Percentiles rank a stretch among this genome's conserved stretches.
Evolutionary conservation across 768 basidiomycete genomes (phyloP).

Genomic region (Lepiota venenata): DNA sequence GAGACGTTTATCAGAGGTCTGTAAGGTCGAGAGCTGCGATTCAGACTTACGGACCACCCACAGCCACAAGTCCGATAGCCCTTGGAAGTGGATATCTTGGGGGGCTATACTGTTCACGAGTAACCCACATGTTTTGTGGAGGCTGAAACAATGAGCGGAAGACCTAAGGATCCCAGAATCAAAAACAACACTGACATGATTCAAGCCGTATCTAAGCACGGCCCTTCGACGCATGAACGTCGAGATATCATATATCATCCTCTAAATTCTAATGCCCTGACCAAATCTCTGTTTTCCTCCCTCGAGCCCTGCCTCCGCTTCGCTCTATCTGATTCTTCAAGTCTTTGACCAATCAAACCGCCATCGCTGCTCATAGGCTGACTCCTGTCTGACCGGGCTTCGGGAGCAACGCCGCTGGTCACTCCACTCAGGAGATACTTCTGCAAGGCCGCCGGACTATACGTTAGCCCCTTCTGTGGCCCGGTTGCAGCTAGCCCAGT

Average conservation of each 20-base stretch:
- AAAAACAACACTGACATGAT: slow-evolving; percentile 42
- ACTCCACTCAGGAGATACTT: slow-evolving; percentile 31
- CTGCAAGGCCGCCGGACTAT: slow-evolving; percentile 47
- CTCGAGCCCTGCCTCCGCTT: slow-evolving; percentile 19
- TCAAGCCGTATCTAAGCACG: slow-evolving; percentile 66
- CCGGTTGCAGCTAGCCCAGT: slow-evolving; percentile 36
- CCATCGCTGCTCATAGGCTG: slow-evolving; percentile 11
- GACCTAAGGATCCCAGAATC: neutral
- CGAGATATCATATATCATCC: slow-evolving; percentile 76
- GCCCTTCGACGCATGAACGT: slow-evolving; percentile 70
- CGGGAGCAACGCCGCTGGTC: slow-evolving; percentile 14
- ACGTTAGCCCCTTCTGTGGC: slow-evolving; percentile 36
- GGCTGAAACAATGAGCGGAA: slow-evolving; percentile 37
- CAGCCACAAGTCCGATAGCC: slow-evolving; percentile 63
- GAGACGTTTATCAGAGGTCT: neutral
- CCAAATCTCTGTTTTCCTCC: slow-evolving; percentile 30
- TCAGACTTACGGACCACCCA: slow-evolving; percentile 66
- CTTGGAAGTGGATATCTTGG: slow-evolving; percentile 31
- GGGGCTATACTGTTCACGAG: slow-evolving; percentile 40
- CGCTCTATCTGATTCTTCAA: slow-evolving; percentile 17
- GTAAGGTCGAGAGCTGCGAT: neutral
- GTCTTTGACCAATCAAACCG: slow-evolving; percentile 11
- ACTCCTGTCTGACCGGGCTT: slow-evolving; percentile 12
- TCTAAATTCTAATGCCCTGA: slow-evolving; percentile 53
- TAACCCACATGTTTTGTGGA: slow-evolving; percentile 53